A percentile compares a stretch with the other conserved stretches of the same genome.
Evolutionary conservation across 73 alveolate species (phyloP).

Genomic region (Tetrahymena elliotti): DNA sequence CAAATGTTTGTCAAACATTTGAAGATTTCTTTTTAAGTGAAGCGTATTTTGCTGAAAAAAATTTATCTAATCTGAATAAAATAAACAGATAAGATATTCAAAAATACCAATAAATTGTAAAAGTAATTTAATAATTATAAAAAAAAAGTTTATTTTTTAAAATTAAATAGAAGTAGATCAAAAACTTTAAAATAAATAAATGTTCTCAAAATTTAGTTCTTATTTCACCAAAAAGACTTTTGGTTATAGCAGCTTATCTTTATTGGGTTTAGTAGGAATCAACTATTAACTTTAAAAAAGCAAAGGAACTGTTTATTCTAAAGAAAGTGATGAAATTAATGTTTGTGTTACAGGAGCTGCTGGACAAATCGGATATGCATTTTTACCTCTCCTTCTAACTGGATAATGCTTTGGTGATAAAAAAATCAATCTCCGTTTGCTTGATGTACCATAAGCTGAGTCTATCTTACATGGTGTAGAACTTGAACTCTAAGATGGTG

Average conservation of each 20-base stretch:
- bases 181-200: not conserved
- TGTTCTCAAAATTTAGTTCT: not conserved
- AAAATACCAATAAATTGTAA: not conserved
- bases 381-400: slow-evolving; percentile 60
- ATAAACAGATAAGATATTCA: not conserved
- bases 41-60: not conserved
- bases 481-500: slow-evolving; percentile 78
- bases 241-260: not conserved
- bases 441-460: slow-evolving; percentile 69
- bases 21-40: not conserved
- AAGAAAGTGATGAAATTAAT: not conserved
- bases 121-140: not conserved
- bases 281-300: not conserved
- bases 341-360: slow-evolving; percentile 92
- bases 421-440: slow-evolving; percentile 54
- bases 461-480: slow-evolving; percentile 65
- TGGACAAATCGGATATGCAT: slow-evolving; percentile 77
- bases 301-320: not conserved
- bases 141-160: not conserved
- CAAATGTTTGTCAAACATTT: not conserved
- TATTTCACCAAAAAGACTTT: not conserved
- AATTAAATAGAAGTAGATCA: not conserved
- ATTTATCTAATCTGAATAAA: not conserved
- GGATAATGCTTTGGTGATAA: slow-evolving; percentile 62
- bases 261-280: not conserved